These are phyloP conservation scores for Platanthera guangdongensis DNA, from an alignment of 106 monocot genomes.

Conservation along the genomic window DNA sequence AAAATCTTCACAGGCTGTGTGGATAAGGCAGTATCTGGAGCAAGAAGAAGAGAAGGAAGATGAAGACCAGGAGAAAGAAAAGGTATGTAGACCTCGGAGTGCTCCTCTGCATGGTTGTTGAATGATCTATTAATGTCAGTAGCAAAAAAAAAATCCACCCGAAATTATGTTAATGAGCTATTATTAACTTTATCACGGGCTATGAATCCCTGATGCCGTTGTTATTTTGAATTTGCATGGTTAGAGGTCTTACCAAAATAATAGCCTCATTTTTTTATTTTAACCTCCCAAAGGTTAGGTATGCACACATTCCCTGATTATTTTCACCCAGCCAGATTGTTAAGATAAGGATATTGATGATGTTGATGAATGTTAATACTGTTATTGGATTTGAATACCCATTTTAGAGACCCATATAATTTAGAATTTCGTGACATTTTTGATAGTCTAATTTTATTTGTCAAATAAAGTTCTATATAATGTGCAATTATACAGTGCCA, in stretches of 20 bases:
- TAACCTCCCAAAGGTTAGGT: not conserved
- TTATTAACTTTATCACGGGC: not conserved
- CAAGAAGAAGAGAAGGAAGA: constrained; percentile 53
- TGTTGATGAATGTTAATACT: not conserved
- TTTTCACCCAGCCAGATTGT: not conserved
- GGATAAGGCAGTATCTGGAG: constrained; percentile 84
- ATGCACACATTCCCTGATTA: not conserved
- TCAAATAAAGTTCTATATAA: not conserved
- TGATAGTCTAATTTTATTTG: not conserved
- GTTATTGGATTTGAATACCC: not conserved
- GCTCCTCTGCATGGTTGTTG: not conserved
- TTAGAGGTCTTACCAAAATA: not conserved
- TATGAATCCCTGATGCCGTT: not conserved
- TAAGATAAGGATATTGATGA: no score
- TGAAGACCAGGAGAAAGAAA: constrained; percentile 19
- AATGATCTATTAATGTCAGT: not conserved
- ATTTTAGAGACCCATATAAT: not conserved
- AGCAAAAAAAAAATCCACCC: not conserved
- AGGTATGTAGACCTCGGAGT: constrained; percentile 5
- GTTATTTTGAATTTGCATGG: not conserved
- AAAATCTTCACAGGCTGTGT: constrained; percentile 65
- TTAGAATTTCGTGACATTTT: not conserved
- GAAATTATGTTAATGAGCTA: not conserved
- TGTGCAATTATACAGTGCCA: not conserved
- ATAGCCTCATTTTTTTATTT: not conserved